phyloP scores from a whole-genome alignment of 805 yeast species.

The Zygotorulaspora sp. region DNA sequence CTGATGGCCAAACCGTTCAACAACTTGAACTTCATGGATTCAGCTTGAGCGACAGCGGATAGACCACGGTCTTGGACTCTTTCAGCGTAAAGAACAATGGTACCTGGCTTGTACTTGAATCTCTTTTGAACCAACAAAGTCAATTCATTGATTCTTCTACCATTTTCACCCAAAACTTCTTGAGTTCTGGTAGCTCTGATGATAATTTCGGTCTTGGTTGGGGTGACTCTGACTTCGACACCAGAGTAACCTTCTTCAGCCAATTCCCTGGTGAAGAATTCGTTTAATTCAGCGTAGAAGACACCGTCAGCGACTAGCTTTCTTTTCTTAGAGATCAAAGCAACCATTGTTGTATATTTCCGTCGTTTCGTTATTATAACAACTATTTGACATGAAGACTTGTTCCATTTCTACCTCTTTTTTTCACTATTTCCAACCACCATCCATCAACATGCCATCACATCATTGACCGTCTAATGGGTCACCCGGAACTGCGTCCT shows the following conservation, averaged over 20 bases:
- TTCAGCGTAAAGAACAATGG: conserved; percentile 94
- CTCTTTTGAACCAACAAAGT: conserved; percentile 97
- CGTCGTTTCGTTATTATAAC: too few relatives aligned
- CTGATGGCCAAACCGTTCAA: conserved; percentile 98
- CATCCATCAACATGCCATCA: too few relatives aligned
- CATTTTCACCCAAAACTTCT: conserved; percentile 98
- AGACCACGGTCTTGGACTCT: conserved; percentile 99
- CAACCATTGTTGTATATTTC: conserved; percentile 30
- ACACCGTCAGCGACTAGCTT: conserved; percentile 99
- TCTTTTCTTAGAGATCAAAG: conserved; percentile 90
- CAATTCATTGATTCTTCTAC: conserved; percentile 99
- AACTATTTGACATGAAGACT: too few relatives aligned
- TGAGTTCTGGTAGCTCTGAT: conserved; percentile 99
- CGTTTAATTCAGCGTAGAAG: conserved; percentile 99
- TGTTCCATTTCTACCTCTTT: too few relatives aligned
- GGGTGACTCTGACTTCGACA: conserved; percentile 98
- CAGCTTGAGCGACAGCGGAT: conserved; percentile 99
- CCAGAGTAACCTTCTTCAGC: conserved; percentile 99
- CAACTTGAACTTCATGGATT: conserved; percentile 96
- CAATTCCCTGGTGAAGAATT: conserved; percentile 99
- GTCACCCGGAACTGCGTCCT: too few relatives aligned
- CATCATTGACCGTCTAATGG: too few relatives aligned
- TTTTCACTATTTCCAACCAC: too few relatives aligned
- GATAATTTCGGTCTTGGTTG: conserved; percentile 96
- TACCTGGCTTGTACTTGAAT: conserved; percentile 92